Evolutionary conservation across 2,329 filamentous ascomycete species (phyloP).

Genomic region (Colletotrichum tanaceti): DNA sequence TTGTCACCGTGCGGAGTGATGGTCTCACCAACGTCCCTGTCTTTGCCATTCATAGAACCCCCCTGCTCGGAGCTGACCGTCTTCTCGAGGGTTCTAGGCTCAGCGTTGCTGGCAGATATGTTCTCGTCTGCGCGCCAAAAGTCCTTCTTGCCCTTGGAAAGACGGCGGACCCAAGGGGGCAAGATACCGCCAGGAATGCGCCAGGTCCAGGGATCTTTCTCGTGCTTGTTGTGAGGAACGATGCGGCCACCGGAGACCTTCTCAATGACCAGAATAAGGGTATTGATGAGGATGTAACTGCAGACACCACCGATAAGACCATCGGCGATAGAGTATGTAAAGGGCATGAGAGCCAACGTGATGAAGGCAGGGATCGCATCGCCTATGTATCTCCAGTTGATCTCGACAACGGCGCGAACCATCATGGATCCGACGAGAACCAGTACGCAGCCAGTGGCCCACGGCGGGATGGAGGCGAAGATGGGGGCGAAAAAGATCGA

Average conservation of each 20-base stretch:
- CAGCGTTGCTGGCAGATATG: slow-evolving; percentile 40
- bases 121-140: slow-evolving; percentile 70
- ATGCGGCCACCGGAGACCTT: slow-evolving; percentile 75
- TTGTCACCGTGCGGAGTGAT: slow-evolving; percentile 28
- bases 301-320: slow-evolving; percentile 85
- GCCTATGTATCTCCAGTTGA: slow-evolving; percentile 90
- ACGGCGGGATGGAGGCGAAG: slow-evolving; percentile 88
- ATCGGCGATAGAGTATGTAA: slow-evolving; percentile 89
- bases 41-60: slow-evolving; percentile 33
- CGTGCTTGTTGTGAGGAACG: slow-evolving; percentile 77
- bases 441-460: slow-evolving; percentile 90
- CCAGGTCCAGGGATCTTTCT: slow-evolving; percentile 85
- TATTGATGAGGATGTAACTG: slow-evolving; percentile 82
- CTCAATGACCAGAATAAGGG: slow-evolving; percentile 75
- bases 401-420: slow-evolving; percentile 80
- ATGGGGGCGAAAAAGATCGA: slow-evolving; percentile 91
- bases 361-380: slow-evolving; percentile 88
- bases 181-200: slow-evolving; percentile 79
- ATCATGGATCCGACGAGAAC: slow-evolving; percentile 91
- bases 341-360: slow-evolving; percentile 87
- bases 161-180: slow-evolving; percentile 77
- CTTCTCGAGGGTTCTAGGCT: slow-evolving; percentile 42
- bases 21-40: slow-evolving; percentile 37
- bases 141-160: slow-evolving; percentile 74
- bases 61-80: slow-evolving; percentile 39